Base-by-base conservation (phyloP, 108 stramenopile genomes). In the Nitzschia sp. region DNA sequence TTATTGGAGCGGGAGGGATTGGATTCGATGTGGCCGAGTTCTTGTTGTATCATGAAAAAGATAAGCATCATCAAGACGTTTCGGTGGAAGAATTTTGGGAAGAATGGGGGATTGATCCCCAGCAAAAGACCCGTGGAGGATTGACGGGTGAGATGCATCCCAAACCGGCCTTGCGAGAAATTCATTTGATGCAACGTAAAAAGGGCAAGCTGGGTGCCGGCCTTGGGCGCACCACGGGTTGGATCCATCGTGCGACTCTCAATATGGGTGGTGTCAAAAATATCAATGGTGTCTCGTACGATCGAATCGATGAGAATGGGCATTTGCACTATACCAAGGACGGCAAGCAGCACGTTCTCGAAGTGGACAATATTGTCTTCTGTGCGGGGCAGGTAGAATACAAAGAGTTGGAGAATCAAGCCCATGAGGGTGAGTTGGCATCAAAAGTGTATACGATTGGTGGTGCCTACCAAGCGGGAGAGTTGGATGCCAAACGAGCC, bases 1-100 rank as follows among this genome's bases (percentile, higher is more conserved):
- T 99, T 22, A 92, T 99, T 78, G 98, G 98, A 36, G 98, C 97
- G 5, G 98, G 98, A 41, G 98, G 98, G 0, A 99, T 99, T 58
- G 98, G 98, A 23, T 99, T 99, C 70, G 98, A 99, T 82, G 94
- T 99, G 28, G 84, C 93, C 21, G 98, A 99, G 54, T 97, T 86
- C 73, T 76, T 99, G 17, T 28, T 93, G 26, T 90, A 96, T 66
- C 78, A 87, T 34, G 75, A 79, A 22, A 66, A 69, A 22, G 81
- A 87, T 48, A 83, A 73, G 56, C 72, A 66, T 25, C 75, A 71
- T 50, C 72, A 79, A 22, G 84, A 86, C 31, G 80, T 86, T 27
- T 74, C 79, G 28, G 41, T 85, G 9, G 78, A 90, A 25, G 84
- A 88, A 29, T 97, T 96, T 65, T 87, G 90, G 45, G 73, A 85